phyloP scores from a whole-genome alignment of 2,329 filamentous ascomycete species.

The Leptographium procerum region DNA sequence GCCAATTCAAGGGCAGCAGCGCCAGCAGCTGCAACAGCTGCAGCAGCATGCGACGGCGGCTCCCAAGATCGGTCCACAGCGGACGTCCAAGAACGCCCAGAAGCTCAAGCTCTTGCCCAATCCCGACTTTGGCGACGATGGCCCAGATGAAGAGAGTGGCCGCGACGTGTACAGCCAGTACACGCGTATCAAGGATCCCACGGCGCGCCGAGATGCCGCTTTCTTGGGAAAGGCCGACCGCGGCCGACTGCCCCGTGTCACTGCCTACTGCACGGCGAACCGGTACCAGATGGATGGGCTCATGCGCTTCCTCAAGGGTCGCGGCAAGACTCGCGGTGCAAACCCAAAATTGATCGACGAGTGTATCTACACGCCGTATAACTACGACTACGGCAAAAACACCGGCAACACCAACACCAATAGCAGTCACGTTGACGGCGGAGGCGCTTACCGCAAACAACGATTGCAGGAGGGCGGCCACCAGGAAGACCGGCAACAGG shows the following conservation, averaged over 20 bases:
- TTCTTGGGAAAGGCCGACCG: constrained; percentile 87
- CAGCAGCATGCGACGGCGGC: constrained; percentile 14
- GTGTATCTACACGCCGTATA: constrained; percentile 92
- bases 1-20: constrained; percentile 2
- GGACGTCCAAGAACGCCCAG: constrained; percentile 90
- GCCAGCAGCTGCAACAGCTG: not conserved
- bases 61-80: constrained; percentile 80
- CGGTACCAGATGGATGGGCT: constrained; percentile 83
- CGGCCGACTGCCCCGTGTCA: constrained; percentile 76
- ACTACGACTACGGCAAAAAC: constrained; percentile 38
- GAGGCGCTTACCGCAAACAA: not conserved
- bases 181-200: constrained; percentile 93
- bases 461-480: constrained; percentile 19
- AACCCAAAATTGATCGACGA: constrained; percentile 92
- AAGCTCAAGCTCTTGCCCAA: constrained; percentile 96
- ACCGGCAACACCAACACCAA: constrained; percentile 13
- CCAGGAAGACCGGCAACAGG: constrained; percentile 18
- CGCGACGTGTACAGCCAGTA: constrained; percentile 97
- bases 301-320: constrained; percentile 82
- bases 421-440: not conserved
- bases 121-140: constrained; percentile 69
- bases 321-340: constrained; percentile 63
- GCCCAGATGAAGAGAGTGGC: constrained; percentile 76
- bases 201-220: constrained; percentile 81
- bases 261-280: constrained; percentile 91